A percentile compares a stretch with the other conserved stretches of the same genome.
These are phyloP conservation scores for Umbelopsis ramanniana DNA, from an alignment of 192 early-diverging fungal genomes.

Conservation along the genomic window DNA sequence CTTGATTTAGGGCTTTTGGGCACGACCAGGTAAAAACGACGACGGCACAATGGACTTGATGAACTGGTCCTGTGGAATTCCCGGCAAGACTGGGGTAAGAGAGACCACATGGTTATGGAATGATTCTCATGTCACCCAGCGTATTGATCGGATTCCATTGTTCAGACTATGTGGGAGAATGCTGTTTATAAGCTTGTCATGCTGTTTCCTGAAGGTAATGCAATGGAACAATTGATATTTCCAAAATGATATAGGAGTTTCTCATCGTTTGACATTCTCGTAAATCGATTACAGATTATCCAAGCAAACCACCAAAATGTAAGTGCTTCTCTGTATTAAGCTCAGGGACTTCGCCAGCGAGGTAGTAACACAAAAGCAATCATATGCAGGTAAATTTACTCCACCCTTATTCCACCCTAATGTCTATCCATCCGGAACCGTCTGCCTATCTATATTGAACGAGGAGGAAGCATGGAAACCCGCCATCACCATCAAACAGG, in stretches of 20 bases:
- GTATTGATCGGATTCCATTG: not conserved
- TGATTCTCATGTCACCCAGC: not conserved
- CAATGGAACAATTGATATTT: not conserved
- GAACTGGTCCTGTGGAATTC: conserved; percentile 75
- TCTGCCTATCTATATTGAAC: conserved; percentile 96
- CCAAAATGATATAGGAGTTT: not conserved
- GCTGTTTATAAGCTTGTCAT: conserved; percentile 87
- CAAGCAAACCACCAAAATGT: conserved; percentile 87
- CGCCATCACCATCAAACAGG: conserved; percentile 94
- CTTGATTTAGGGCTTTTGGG: conserved; percentile 84
- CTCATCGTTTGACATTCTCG: not conserved
- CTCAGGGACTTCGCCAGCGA: conserved; percentile 25
- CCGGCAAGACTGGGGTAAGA: conserved; percentile 54
- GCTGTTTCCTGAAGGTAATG: conserved; percentile 77
- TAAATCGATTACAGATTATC: conserved; percentile 61
- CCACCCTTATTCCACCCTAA: conserved; percentile 92
- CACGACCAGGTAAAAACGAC: conserved; percentile 82
- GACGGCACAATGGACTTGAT: conserved; percentile 85
- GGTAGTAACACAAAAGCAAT: not conserved
- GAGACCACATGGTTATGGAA: not conserved
- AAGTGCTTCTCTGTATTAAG: conserved; percentile 27
- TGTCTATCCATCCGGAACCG: conserved; percentile 96
- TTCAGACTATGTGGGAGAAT: conserved; percentile 83
- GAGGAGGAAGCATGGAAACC: conserved; percentile 96
- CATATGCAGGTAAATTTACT: conserved; percentile 64